phyloP scores from a whole-genome alignment of 805 yeast genomes.

The Saccharomycopsis malanga region DNA sequence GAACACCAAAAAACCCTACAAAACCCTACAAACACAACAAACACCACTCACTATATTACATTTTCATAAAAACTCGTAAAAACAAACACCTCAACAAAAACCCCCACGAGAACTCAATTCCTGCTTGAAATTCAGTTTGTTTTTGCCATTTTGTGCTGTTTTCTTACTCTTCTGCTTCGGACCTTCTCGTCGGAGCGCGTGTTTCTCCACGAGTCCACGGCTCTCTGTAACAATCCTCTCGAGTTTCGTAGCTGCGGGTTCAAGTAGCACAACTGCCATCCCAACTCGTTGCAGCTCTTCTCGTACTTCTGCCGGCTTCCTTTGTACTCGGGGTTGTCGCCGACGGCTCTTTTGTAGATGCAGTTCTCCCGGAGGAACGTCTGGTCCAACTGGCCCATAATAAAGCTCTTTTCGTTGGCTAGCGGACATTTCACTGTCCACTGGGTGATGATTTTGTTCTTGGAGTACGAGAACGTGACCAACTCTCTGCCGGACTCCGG shows the following conservation, averaged over 20 bases:
- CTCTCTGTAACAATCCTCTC: slow-evolving; percentile 43
- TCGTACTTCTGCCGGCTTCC: slow-evolving; percentile 43
- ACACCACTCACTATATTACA: too few relatives aligned
- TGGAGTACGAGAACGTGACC: slow-evolving; percentile 29
- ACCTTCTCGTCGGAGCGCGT: slow-evolving; percentile 35
- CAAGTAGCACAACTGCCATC: slow-evolving; percentile 39
- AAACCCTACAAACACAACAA: too few relatives aligned
- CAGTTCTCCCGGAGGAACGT: slow-evolving; percentile 36
- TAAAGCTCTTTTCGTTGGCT: slow-evolving; percentile 10
- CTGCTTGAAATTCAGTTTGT: too few relatives aligned
- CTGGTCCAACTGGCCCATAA: slow-evolving; percentile 24
- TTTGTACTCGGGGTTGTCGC: slow-evolving; percentile 29
- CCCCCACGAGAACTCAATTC: too few relatives aligned
- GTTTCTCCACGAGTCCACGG: slow-evolving; percentile 47
- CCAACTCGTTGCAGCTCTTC: slow-evolving; percentile 40
- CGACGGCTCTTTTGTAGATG: slow-evolving; percentile 29
- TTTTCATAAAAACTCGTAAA: too few relatives aligned
- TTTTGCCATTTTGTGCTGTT: slow-evolving; percentile 19
- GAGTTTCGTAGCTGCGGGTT: slow-evolving; percentile 38
- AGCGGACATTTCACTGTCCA: slow-evolving; percentile 18
- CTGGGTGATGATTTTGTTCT: slow-evolving; percentile 26
- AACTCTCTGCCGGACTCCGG: slow-evolving; percentile 28
- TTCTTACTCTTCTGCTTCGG: slow-evolving; percentile 39
- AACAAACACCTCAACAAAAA: too few relatives aligned
- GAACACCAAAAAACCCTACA: too few relatives aligned